phyloP scores from a whole-genome alignment of 495 filamentous ascomycete genomes.

The Tuber calosporum region DNA sequence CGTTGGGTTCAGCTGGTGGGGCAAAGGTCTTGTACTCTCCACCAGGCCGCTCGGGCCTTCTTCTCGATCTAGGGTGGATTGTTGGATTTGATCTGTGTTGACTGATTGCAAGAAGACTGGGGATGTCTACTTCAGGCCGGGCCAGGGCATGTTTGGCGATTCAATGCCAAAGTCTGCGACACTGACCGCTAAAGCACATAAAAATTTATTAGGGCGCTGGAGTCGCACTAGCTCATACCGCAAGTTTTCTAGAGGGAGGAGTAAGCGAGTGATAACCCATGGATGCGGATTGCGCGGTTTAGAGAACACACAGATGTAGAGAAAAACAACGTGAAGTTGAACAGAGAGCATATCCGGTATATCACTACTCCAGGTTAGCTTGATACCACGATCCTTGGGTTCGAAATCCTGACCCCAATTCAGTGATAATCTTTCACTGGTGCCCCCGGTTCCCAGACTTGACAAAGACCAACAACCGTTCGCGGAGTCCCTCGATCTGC shows the following conservation, averaged over 20 bases:
- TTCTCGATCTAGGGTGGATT: constrained; percentile 42
- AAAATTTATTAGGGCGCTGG: constrained; percentile 87
- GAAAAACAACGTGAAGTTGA: constrained; percentile 91
- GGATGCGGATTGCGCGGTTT: constrained; percentile 50
- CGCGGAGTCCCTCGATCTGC: constrained; percentile 76
- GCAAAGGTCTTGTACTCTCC: constrained; percentile 23
- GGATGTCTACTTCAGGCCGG: constrained; percentile 46
- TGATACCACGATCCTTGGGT: background rate
- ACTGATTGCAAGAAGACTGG: constrained; percentile 37
- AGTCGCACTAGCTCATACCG: constrained; percentile 91
- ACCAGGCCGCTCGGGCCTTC: constrained; percentile 6
- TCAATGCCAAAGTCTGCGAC: constrained; percentile 72
- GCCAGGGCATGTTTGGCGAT: constrained; percentile 63
- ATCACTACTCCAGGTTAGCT: constrained; percentile 45
- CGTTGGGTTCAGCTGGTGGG: constrained; percentile 6
- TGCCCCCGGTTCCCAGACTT: constrained; percentile 83
- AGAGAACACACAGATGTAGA: constrained; percentile 62
- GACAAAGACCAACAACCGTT: constrained; percentile 79
- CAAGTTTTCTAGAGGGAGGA: constrained; percentile 42
- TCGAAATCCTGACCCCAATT: constrained; percentile 54
- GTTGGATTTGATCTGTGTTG: constrained; percentile 24
- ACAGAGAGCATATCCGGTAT: constrained; percentile 51
- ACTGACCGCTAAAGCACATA: constrained; percentile 81
- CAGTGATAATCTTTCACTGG: constrained; percentile 81
- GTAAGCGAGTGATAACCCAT: constrained; percentile 26